Evolutionary conservation across 768 basidiomycete species (phyloP).

Genomic region (Punctularia strigosozonata): DNA sequence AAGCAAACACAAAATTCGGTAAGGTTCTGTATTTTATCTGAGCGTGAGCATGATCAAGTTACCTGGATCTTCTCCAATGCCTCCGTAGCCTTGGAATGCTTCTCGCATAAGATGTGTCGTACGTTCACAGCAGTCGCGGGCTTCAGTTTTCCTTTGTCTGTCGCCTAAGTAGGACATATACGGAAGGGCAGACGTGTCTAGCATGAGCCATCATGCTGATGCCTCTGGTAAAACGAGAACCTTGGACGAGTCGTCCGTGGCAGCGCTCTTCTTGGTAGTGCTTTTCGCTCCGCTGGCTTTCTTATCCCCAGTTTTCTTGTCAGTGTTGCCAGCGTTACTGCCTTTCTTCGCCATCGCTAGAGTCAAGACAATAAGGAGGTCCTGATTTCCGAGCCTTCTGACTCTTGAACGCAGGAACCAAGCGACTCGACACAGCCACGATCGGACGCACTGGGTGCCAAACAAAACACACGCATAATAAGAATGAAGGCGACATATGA

Average conservation of each 20-base stretch:
- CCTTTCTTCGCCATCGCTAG: too few species aligned
- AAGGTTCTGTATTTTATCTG: too few species aligned
- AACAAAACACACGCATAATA: too few species aligned
- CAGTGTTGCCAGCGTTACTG: not conserved
- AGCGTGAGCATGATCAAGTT: slow-evolving; percentile 2
- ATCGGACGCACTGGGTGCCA: too few species aligned
- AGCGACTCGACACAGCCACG: too few species aligned
- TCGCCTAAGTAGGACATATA: too few species aligned
- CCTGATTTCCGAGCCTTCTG: too few species aligned
- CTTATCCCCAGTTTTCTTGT: not conserved
- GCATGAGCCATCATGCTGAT: not conserved
- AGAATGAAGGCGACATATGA: too few species aligned
- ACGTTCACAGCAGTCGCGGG: slow-evolving; percentile 77
- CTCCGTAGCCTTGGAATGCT: slow-evolving; percentile 69
- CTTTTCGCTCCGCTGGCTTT: slow-evolving; percentile 3
- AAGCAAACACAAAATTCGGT: too few species aligned
- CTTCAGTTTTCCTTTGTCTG: slow-evolving; percentile 54
- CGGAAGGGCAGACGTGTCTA: slow-evolving; percentile 19
- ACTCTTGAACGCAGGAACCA: too few species aligned
- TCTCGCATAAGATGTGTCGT: slow-evolving; percentile 82
- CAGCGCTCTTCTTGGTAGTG: slow-evolving; percentile 8
- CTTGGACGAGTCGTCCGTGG: slow-evolving; percentile 7
- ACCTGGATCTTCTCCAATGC: slow-evolving; percentile 76
- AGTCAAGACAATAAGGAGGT: too few species aligned
- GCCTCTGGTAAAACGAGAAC: not conserved